Percentiles rank a stretch among this genome's conserved stretches.
phyloP scores from a whole-genome alignment of 352 stramenopile species.

The Phytophthora fragariae region DNA sequence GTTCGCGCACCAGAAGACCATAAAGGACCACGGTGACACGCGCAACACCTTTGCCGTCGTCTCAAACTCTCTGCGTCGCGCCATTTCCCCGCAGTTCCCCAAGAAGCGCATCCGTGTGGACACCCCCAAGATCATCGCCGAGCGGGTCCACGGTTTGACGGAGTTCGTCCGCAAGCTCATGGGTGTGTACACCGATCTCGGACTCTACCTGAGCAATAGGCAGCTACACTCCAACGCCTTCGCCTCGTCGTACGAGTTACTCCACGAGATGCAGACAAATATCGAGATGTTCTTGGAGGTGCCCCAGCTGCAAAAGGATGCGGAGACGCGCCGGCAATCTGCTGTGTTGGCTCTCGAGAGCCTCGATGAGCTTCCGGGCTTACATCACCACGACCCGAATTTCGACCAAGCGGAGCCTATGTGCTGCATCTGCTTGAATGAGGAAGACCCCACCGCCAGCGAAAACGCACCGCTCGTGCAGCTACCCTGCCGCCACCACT shows the following conservation, averaged over 20 bases:
- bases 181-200: constrained; percentile 57
- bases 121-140: constrained; percentile 49
- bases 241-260: constrained; percentile 16
- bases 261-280: constrained; percentile 37
- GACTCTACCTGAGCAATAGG: constrained; percentile 48
- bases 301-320: constrained; percentile 50
- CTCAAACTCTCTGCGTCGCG: constrained; percentile 54
- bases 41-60: constrained; percentile 49
- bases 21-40: constrained; percentile 21
- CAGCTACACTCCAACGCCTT: constrained; percentile 34
- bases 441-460: constrained; percentile 28
- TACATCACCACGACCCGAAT: neutral
- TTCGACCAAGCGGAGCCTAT: constrained; percentile 17
- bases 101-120: constrained; percentile 60
- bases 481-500: constrained; percentile 61
- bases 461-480: constrained; percentile 36
- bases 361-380: constrained; percentile 5
- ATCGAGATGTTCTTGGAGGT: constrained; percentile 57
- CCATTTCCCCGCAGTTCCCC: constrained; percentile 52
- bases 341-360: constrained; percentile 57
- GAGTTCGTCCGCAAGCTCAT: constrained; percentile 60
- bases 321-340: constrained; percentile 43
- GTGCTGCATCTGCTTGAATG: constrained; percentile 63
- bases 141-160: constrained; percentile 48
- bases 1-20: constrained; percentile 16